phyloP scores from a whole-genome alignment of 306 rosid genomes.

The Vigna mungo region DNA sequence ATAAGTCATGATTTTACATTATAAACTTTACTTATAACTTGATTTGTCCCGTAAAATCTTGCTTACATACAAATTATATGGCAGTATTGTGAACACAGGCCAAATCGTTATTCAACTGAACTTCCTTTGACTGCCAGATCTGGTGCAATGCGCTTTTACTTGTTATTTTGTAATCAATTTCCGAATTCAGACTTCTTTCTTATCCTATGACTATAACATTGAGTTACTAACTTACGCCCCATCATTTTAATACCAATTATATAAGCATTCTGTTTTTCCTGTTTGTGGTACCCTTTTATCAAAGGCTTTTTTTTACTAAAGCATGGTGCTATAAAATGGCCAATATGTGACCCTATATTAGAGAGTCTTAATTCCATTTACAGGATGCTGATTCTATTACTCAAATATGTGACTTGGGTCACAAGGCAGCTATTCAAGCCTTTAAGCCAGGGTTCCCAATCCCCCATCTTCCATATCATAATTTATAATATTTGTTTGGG shows the following conservation, averaged over 20 bases:
- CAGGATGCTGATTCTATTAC: neutral
- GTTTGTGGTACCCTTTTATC: neutral
- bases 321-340: neutral
- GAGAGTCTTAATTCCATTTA: neutral
- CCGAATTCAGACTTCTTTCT: neutral
- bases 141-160: neutral
- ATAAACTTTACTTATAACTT: neutral
- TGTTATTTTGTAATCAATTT: neutral
- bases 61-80: neutral
- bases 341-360: neutral
- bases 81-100: neutral
- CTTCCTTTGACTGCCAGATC: neutral
- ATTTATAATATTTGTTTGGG: neutral
- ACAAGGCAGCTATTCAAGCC: neutral
- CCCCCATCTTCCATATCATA: neutral
- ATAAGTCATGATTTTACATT: neutral
- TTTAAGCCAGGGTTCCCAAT: neutral
- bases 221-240: neutral
- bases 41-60: neutral
- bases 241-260: neutral
- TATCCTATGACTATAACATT: neutral
- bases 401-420: neutral
- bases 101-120: neutral
- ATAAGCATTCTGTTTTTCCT: conserved; percentile 12
- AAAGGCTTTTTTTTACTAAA: neutral